These are phyloP conservation scores for Trichosporon asahii DNA, from an alignment of 1,284 basidiomycete species.

Conservation along the genomic window DNA sequence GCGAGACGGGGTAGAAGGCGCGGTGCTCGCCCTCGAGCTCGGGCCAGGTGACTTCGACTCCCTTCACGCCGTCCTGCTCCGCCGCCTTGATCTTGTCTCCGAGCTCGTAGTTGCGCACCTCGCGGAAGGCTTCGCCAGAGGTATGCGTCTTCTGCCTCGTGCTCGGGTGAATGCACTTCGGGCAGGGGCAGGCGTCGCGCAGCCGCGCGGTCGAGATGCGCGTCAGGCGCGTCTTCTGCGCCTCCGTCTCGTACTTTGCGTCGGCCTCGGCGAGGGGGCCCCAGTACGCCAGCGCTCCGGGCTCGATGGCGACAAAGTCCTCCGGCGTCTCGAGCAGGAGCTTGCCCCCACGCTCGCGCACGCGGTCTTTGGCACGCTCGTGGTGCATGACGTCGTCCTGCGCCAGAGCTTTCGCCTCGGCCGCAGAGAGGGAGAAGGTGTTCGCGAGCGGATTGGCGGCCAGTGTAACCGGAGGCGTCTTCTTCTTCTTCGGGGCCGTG, in stretches of 20 bases:
- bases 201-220: slow-evolving; percentile 53
- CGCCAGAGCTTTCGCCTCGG: neutral
- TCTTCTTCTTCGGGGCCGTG: neutral
- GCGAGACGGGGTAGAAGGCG: slow-evolving; percentile 21
- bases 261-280: slow-evolving; percentile 18
- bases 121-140: slow-evolving; percentile 28
- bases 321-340: slow-evolving; percentile 9
- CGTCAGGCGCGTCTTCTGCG: neutral
- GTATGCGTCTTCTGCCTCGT: slow-evolving; percentile 73
- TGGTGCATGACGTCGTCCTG: neutral
- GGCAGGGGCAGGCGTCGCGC: slow-evolving; percentile 60
- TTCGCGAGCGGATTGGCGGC: slow-evolving; percentile 1
- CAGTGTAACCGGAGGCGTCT: neutral
- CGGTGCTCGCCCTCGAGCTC: slow-evolving; percentile 13
- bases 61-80: slow-evolving; percentile 7
- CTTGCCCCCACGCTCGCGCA: neutral
- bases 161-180: slow-evolving; percentile 65
- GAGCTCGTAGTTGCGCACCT: slow-evolving; percentile 48
- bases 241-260: neutral
- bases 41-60: slow-evolving; percentile 20
- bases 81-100: slow-evolving; percentile 48
- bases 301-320: slow-evolving; percentile 15
- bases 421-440: neutral
- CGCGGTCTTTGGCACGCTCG: slow-evolving; percentile 4
- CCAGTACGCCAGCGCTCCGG: slow-evolving; percentile 17